Percentiles rank a stretch among this genome's conserved stretches.
Evolutionary conservation across 2,329 filamentous ascomycete species (phyloP).

Genomic region (Whalleya microplaca): DNA sequence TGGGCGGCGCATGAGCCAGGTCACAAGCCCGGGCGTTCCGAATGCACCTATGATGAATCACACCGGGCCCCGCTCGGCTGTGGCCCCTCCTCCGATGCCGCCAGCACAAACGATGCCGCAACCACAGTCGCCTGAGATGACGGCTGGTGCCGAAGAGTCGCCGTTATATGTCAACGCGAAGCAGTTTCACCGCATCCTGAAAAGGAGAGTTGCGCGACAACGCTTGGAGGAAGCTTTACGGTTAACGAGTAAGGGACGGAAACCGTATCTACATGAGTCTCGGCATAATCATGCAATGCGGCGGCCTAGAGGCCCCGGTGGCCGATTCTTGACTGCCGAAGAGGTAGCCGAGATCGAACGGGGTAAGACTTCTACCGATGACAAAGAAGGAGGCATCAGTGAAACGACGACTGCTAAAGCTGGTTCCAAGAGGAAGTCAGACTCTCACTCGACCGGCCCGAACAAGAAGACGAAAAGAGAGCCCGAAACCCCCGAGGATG

Average conservation of each 20-base stretch:
- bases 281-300: conserved; percentile 98
- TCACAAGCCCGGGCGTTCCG: conserved; percentile 74
- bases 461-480: conserved; percentile 57
- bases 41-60: conserved; percentile 80
- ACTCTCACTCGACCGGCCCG: conserved; percentile 49
- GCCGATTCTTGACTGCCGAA: conserved; percentile 93
- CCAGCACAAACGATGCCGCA: conserved; percentile 68
- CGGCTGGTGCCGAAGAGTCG: conserved; percentile 78
- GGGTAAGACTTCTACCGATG: conserved; percentile 51
- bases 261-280: conserved; percentile 96
- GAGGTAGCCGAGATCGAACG: conserved; percentile 91
- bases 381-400: conserved; percentile 40
- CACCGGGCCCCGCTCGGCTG: conserved; percentile 52
- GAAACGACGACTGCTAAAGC: conserved; percentile 39
- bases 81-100: conserved; percentile 62
- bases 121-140: conserved; percentile 79
- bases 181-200: conserved; percentile 96
- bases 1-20: conserved; percentile 74
- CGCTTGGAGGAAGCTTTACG: conserved; percentile 91
- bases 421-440: conserved; percentile 65
- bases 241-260: conserved; percentile 91
- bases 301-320: conserved; percentile 87
- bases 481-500: conserved; percentile 47
- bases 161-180: conserved; percentile 98
- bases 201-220: conserved; percentile 89